Conservation (phyloP, 1,284 basidiomycete species). For the Ceratobasidium sp. region DNA sequence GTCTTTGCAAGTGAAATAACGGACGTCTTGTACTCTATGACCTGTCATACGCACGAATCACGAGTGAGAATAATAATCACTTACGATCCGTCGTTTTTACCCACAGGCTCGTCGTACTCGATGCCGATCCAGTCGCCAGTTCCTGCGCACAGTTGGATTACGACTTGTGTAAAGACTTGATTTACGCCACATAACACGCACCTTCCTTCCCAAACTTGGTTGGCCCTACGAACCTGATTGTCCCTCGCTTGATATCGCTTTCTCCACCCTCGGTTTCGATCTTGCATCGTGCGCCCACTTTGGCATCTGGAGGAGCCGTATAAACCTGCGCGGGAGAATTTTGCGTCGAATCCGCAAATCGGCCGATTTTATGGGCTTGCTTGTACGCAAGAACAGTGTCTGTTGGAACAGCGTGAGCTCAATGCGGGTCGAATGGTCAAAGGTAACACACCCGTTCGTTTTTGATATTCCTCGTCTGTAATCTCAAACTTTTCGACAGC, state of each 20-base stretch:
- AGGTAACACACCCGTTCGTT: conserved; percentile 66
- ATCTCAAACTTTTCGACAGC: conserved; percentile 95
- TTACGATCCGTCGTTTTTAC: conserved; percentile 94
- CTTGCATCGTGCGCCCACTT: conserved; percentile 79
- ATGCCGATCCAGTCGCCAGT: conserved; percentile 86
- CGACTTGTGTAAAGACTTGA: neutral
- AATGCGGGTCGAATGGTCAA: neutral
- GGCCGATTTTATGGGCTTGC: conserved; percentile 85
- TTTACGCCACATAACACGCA: conserved; percentile 23
- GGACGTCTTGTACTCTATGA: conserved; percentile 80
- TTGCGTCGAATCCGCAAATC: conserved; percentile 70
- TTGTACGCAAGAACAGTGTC: conserved; percentile 94
- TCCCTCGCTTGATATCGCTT: conserved; percentile 76
- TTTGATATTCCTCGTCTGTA: conserved; percentile 80
- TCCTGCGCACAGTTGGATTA: neutral
- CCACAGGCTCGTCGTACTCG: conserved; percentile 95
- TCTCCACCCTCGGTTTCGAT: conserved; percentile 66
- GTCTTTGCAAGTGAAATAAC: conserved; percentile 81
- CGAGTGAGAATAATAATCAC: conserved; percentile 48
- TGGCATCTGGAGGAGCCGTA: conserved; percentile 50
- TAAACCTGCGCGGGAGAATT: conserved; percentile 48
- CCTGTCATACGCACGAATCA: neutral
- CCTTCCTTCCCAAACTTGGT: conserved; percentile 73
- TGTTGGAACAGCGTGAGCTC: conserved; percentile 46
- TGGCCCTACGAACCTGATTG: conserved; percentile 81